These are phyloP conservation scores for Beverwykella pulmonaria DNA, from an alignment of 495 filamentous ascomycete genomes.

Conservation along the genomic window DNA sequence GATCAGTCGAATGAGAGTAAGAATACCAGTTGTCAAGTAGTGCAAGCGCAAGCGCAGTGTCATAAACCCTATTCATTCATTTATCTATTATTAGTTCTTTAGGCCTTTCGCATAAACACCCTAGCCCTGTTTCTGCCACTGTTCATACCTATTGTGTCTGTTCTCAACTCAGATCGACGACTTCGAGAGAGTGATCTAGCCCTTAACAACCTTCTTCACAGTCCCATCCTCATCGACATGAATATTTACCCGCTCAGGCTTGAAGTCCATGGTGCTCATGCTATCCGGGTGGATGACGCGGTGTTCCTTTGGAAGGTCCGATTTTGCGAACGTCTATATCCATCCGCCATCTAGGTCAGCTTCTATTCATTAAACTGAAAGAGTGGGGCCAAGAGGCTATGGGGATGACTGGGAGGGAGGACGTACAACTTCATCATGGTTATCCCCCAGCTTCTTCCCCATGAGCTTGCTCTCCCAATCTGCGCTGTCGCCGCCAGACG, in stretches of 20 bases:
- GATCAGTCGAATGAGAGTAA: too few relatives aligned
- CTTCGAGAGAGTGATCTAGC: too few relatives aligned
- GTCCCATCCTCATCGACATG: constrained; percentile 72
- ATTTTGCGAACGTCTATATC: constrained; percentile 72
- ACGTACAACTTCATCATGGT: constrained; percentile 53
- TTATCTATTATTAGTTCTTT: too few relatives aligned
- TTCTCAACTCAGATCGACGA: too few relatives aligned
- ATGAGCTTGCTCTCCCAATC: constrained; percentile 72
- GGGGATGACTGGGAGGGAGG: background rate
- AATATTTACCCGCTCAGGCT: constrained; percentile 68
- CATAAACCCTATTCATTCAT: too few relatives aligned
- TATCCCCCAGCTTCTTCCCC: constrained; percentile 69
- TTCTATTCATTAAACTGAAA: background rate
- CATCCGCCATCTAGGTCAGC: too few relatives aligned
- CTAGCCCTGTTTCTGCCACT: too few relatives aligned
- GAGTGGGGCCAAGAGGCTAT: background rate
- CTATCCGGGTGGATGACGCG: constrained; percentile 67
- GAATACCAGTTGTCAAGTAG: too few relatives aligned
- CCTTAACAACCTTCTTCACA: constrained; percentile 68
- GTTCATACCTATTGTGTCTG: too few relatives aligned
- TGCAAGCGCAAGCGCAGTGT: too few relatives aligned
- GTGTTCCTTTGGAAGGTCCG: constrained; percentile 67
- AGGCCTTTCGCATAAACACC: too few relatives aligned
- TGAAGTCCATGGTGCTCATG: constrained; percentile 65
- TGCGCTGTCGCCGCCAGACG: constrained; percentile 57